Percentiles rank a stretch among this genome's conserved stretches.
phyloP scores from a whole-genome alignment of 306 rosid genomes.

The Cercis canadensis region DNA sequence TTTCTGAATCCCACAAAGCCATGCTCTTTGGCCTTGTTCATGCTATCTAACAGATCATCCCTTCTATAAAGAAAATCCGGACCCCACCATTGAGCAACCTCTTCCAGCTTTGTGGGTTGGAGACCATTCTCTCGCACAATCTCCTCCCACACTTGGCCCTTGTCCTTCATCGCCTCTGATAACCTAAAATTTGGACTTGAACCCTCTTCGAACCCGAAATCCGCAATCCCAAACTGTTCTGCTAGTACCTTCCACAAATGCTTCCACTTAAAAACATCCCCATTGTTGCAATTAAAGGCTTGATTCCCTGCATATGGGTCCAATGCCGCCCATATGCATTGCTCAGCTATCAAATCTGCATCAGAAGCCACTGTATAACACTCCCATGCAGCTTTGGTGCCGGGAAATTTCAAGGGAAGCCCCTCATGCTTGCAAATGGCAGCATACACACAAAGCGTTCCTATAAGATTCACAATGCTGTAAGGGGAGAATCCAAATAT shows the following conservation, averaged over 20 bases:
- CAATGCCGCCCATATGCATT: not conserved
- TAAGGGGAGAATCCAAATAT: conserved; percentile 61
- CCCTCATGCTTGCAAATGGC: conserved; percentile 55
- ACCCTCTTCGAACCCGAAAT: conserved; percentile 51
- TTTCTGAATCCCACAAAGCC: conserved; percentile 56
- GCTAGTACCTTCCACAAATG: conserved; percentile 63
- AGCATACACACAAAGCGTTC: conserved; percentile 48
- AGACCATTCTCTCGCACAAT: conserved; percentile 47
- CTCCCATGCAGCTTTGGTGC: conserved; percentile 44
- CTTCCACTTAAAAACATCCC: conserved; percentile 58
- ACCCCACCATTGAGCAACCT: conserved; percentile 48
- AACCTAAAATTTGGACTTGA: conserved; percentile 23
- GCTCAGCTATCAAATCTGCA: conserved; percentile 42
- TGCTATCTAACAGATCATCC: conserved; percentile 11
- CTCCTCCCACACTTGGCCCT: conserved; percentile 47
- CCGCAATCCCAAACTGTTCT: conserved; percentile 48
- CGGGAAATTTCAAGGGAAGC: conserved; percentile 46
- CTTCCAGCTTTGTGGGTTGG: conserved; percentile 40
- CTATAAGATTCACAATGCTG: conserved; percentile 49
- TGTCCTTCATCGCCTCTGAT: conserved; percentile 45
- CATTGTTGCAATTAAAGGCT: conserved; percentile 4
- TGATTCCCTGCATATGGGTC: not conserved
- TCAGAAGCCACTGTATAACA: conserved; percentile 43
- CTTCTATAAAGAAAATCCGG: conserved; percentile 9
- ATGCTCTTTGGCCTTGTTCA: conserved; percentile 54